phyloP scores from a whole-genome alignment of 1,139 yeast species.

The Petasospora fabianii region DNA sequence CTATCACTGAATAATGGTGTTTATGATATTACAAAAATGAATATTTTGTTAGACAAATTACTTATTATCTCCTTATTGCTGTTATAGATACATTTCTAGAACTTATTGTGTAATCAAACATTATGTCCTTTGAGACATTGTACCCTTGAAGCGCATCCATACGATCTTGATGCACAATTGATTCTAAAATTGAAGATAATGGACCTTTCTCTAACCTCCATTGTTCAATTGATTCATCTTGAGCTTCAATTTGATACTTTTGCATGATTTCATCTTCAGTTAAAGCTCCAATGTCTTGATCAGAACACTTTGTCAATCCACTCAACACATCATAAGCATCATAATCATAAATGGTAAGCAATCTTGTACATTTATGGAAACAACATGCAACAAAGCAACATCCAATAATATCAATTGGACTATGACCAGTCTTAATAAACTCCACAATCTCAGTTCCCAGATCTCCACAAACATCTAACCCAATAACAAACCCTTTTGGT shows the following conservation, averaged over 20 bases:
- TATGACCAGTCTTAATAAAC: neutral
- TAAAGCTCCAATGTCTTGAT: constrained; percentile 13
- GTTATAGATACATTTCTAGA: constrained; percentile 12
- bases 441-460: constrained; percentile 2
- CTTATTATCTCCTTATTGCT: neutral
- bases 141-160: constrained; percentile 1
- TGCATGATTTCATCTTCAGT: constrained; percentile 5
- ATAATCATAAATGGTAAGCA: constrained; percentile 2
- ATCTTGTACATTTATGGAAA: constrained; percentile 9
- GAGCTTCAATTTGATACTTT: constrained; percentile 1
- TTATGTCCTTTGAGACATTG: neutral
- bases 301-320: neutral
- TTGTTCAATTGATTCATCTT: neutral
- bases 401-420: constrained; percentile 3
- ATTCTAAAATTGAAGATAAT: constrained; percentile 7
- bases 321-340: neutral
- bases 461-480: constrained; percentile 18
- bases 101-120: constrained; percentile 16
- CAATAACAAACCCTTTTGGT: constrained; percentile 11
- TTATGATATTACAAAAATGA: constrained; percentile 1
- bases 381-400: constrained; percentile 14
- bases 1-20: constrained; percentile 2
- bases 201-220: constrained; percentile 9
- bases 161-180: constrained; percentile 12
- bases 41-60: neutral